Percentiles rank a stretch among this genome's conserved stretches.
Conservation (phyloP, 345 rosid genomes). For the Populus ilicifolia region DNA sequence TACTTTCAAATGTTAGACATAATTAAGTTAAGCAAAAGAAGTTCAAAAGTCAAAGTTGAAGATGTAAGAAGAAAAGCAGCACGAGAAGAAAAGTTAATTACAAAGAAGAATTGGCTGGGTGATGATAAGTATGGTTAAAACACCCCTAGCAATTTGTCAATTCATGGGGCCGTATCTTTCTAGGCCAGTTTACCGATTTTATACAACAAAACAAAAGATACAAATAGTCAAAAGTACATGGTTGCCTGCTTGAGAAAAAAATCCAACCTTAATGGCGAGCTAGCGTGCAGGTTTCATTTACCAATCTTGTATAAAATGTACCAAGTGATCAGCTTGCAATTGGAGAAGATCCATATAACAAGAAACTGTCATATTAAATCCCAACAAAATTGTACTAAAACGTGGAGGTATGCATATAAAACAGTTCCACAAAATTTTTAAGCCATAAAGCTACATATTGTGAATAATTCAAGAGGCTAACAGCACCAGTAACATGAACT, state of each 20-base stretch:
- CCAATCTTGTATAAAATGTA: constrained; percentile 10
- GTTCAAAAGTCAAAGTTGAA: background rate
- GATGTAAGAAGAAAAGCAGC: background rate
- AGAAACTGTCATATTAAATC: background rate
- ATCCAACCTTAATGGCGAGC: background rate
- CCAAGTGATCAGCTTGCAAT: constrained; percentile 5
- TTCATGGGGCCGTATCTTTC: background rate
- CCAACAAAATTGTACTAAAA: background rate
- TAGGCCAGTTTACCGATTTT: background rate
- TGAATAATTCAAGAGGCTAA: constrained; percentile 12
- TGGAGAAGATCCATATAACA: constrained; percentile 1
- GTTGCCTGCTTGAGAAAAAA: constrained; percentile 9
- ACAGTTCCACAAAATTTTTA: background rate
- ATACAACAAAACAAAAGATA: constrained; percentile 2
- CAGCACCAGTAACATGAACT: constrained; percentile 20
- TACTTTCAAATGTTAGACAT: background rate
- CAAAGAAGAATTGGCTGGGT: background rate
- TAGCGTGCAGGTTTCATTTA: constrained; percentile 15
- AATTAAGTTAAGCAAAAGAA: background rate
- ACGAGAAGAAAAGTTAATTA: background rate
- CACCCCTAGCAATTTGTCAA: background rate
- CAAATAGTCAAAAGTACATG: constrained; percentile 2
- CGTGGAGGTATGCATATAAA: background rate
- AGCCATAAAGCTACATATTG: background rate
- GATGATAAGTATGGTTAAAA: background rate